Base-by-base conservation (phyloP, 768 basidiomycete genomes). In the Termitomyces sp. region DNA sequence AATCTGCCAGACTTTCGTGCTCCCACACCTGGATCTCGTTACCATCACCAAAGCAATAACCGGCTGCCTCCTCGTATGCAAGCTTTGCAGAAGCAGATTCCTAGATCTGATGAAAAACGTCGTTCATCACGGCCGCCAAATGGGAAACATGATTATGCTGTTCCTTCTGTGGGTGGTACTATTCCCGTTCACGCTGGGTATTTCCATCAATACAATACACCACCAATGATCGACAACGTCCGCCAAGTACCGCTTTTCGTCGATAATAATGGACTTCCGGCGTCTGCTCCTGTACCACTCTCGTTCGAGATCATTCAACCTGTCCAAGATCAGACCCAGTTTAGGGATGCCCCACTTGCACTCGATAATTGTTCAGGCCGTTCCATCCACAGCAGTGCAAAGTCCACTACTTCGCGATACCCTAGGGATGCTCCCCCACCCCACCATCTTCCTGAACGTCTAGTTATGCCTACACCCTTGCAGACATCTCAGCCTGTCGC, bases 381-480 rank as follows among this genome's bases (percentile, higher is more conserved):
- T 7, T 64, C 65, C 16, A 47, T 63, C 27, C 55, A 55, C 5
- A 59, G 49, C 37, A 55, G 61, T n/a, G 45, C 46, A 21, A 60
- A 55, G 30, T 59, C 66, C 12, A 59, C 56, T 17, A 55, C 59
- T 41, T 43, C 62, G 3, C 60, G 57, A 41, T 61, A 57, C 54
- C 56, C 56, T 27, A 61, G 52, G 30, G 58, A 46, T 19, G 47
- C 55, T 3, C 62, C 59, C 19, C 57, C 54, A 60, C 58, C 73
- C 72, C 64, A 57, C 37, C 63, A 84, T 67, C 63, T 84, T 42
- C 88, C 88, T 3, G 86, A 80, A 66, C 79, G 74, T 46, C 80
- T 90, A 27, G 82, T 89, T 42, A 90, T 90, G 88, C 88, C 88
- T 45, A 70, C 84, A 3, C 88, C 84, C 16, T 75, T 90, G 39